Percentiles rank a stretch among this genome's conserved stretches.
Conservation (phyloP, 2,329 filamentous ascomycete genomes). For the Mycogone perniciosa region DNA sequence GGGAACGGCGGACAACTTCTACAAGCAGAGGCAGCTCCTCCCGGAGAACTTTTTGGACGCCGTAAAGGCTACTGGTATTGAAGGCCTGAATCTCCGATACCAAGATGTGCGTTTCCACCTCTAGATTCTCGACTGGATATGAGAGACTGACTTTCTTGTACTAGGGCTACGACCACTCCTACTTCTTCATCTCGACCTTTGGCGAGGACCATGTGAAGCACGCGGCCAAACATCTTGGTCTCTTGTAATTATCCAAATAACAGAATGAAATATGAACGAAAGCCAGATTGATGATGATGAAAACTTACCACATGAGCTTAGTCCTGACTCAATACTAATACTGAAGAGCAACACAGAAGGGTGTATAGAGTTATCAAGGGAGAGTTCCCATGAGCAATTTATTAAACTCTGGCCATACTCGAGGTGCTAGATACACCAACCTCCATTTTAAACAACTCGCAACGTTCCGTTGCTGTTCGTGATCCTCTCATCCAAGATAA, state of each 20-base stretch:
- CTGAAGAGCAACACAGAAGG: no score
- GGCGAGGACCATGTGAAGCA: conserved; percentile 85
- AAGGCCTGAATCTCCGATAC: conserved; percentile 71
- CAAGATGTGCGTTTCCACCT: conserved; percentile 53
- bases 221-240: conserved; percentile 72
- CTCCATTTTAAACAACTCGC: not conserved
- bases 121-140: not conserved
- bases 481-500: conserved; percentile 30
- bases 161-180: conserved; percentile 90
- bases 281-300: not conserved
- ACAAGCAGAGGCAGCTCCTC: conserved; percentile 85
- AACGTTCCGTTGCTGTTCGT: conserved; percentile 26
- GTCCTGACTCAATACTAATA: no score
- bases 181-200: conserved; percentile 93
- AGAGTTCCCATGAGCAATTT: no score
- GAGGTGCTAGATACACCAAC: no score
- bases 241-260: conserved; percentile 23
- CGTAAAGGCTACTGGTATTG: conserved; percentile 66
- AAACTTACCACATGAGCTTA: not conserved
- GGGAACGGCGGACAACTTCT: conserved; percentile 94
- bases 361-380: no score
- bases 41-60: conserved; percentile 87
- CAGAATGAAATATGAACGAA: not conserved
- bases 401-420: no score
- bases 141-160: conserved; percentile 1